Percentiles rank a stretch among this genome's conserved stretches.
Evolutionary conservation across 2,329 filamentous ascomycete species (phyloP).

Genomic region (Colletotrichum theobromicola): DNA sequence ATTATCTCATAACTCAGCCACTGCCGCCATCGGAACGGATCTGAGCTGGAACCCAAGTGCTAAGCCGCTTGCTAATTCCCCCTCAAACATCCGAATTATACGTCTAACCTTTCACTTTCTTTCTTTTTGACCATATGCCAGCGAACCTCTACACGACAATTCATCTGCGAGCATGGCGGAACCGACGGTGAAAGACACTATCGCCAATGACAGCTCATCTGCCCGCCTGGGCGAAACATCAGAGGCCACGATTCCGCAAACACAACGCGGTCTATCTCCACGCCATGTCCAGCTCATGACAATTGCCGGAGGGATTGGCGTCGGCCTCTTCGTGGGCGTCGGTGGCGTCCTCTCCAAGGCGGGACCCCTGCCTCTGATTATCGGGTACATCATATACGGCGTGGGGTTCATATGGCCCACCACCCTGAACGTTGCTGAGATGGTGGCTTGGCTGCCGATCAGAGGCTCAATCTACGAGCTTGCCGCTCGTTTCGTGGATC

Average conservation of each 20-base stretch:
- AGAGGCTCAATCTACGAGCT: constrained; percentile 61
- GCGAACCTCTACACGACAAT: neutral
- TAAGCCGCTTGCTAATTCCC: neutral
- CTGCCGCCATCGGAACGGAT: neutral
- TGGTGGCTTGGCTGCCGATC: constrained; percentile 61
- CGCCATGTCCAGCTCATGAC: constrained; percentile 56
- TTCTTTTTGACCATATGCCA: accelerated
- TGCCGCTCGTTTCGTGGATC: constrained; percentile 59
- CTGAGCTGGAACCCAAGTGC: accelerated
- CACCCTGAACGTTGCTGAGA: constrained; percentile 58
- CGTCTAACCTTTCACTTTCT: accelerated
- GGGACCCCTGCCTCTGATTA: constrained; percentile 47
- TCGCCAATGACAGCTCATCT: neutral
- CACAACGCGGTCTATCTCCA: constrained; percentile 34
- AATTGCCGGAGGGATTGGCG: constrained; percentile 53
- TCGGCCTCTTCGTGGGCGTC: constrained; percentile 50
- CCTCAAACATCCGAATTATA: accelerated
- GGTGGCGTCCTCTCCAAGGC: constrained; percentile 45
- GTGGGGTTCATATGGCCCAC: constrained; percentile 48
- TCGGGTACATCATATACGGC: constrained; percentile 51
- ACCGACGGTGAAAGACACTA: neutral
- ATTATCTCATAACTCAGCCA: neutral
- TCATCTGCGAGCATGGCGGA: neutral
- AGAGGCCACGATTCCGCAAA: neutral
- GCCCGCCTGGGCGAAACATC: neutral